These are phyloP conservation scores for Aspergillus carlsbadensis DNA, from an alignment of 495 filamentous ascomycete genomes.

Conservation along the genomic window DNA sequence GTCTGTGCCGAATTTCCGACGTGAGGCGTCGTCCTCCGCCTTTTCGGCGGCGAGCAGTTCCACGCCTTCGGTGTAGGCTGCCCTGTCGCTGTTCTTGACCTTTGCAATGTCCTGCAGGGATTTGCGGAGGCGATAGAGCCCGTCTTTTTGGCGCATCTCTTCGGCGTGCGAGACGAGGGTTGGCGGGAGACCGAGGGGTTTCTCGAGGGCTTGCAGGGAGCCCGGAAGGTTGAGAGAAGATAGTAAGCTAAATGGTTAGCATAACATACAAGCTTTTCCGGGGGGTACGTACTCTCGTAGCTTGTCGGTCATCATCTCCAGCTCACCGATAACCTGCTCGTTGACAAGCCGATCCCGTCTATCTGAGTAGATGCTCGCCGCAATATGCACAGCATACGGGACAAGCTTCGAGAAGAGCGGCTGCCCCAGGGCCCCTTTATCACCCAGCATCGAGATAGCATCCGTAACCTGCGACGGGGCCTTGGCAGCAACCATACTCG, in stretches of 20 bases:
- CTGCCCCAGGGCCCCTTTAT: slow-evolving; percentile 75
- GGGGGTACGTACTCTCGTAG: slow-evolving; percentile 61
- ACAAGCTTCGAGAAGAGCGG: slow-evolving; percentile 89
- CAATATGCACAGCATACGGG: slow-evolving; percentile 92
- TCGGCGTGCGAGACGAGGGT: slow-evolving; percentile 85
- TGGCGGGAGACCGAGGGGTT: slow-evolving; percentile 87
- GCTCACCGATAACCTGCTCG: slow-evolving; percentile 75
- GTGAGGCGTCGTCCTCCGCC: slow-evolving; percentile 73
- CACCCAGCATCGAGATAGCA: slow-evolving; percentile 74
- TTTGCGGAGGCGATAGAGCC: slow-evolving; percentile 66
- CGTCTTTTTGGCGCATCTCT: slow-evolving; percentile 91
- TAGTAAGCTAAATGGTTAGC: slow-evolving; percentile 48
- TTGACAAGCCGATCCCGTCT: slow-evolving; percentile 85
- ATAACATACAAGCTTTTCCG: not conserved
- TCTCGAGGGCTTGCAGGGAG: slow-evolving; percentile 91
- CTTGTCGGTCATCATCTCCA: slow-evolving; percentile 77
- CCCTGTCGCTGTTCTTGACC: slow-evolving; percentile 71
- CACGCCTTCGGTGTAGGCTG: slow-evolving; percentile 78
- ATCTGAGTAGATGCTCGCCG: slow-evolving; percentile 93
- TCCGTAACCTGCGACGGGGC: slow-evolving; percentile 81
- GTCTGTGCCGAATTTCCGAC: slow-evolving; percentile 81
- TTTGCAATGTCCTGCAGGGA: slow-evolving; percentile 85
- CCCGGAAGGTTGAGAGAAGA: slow-evolving; percentile 87
- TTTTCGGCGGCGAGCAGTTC: slow-evolving; percentile 75
- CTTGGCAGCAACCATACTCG: slow-evolving; percentile 80